Conservation (phyloP, 2,329 filamentous ascomycete species). For the Xylariaceae sp. region DNA sequence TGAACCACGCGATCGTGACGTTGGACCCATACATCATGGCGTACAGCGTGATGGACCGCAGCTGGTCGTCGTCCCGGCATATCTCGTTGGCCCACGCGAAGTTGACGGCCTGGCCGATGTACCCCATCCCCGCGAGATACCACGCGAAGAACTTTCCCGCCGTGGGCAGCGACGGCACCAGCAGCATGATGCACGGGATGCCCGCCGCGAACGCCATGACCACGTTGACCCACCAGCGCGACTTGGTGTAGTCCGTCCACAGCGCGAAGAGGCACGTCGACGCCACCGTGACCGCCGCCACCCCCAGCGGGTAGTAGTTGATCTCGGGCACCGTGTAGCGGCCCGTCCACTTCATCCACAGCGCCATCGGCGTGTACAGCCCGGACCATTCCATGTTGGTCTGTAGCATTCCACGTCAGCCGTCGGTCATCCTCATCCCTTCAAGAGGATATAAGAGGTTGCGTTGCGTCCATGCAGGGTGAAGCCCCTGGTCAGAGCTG, state of each 20-base stretch:
- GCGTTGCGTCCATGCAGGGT: too few species aligned
- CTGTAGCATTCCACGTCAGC: too few species aligned
- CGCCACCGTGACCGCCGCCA: conserved; percentile 5
- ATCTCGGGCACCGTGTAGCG: conserved; percentile 6
- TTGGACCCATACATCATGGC: conserved; percentile 4
- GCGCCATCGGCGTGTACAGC: conserved; percentile 1
- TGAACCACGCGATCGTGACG: conserved; percentile 4
- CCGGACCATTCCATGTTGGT: conserved; percentile 4
- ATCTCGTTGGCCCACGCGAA: conserved; percentile 8
- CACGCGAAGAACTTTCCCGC: conserved; percentile 5
- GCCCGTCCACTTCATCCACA: conserved; percentile 2
- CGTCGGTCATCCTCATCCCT: too few species aligned
- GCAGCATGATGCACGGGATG: conserved; percentile 4
- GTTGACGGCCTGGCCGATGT: conserved; percentile 4
- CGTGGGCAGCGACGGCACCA: conserved; percentile 3
- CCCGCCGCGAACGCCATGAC: conserved; percentile 3
- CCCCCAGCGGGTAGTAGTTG: conserved; percentile 7
- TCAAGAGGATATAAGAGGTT: too few species aligned
- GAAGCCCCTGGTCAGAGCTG: too few species aligned
- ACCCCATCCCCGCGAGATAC: conserved; percentile 6
- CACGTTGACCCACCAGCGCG: conserved; percentile 1
- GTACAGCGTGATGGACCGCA: conserved; percentile 3
- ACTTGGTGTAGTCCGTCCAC: conserved; percentile 3
- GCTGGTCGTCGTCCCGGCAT: conserved; percentile 1
- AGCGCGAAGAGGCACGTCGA: conserved; percentile 6